Base-by-base conservation (phyloP, 2,329 filamentous ascomycete genomes). In the Colletotrichum echinochloae region DNA sequence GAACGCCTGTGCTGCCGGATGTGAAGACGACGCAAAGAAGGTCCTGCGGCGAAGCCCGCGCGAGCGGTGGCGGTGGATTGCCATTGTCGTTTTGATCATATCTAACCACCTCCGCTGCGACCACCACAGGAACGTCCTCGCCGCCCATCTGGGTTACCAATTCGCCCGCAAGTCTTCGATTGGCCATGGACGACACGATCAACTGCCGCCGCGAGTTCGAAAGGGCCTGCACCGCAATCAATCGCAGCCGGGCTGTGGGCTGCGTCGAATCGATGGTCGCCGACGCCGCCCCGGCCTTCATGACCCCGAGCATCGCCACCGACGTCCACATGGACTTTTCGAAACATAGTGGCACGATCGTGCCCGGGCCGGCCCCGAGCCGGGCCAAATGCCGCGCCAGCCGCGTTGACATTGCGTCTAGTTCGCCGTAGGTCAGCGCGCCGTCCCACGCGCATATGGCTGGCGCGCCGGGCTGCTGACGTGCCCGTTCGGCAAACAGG, bases 1-100 rank as follows among this genome's bases (percentile, higher is more conserved):
- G 87, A 18, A 78, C 79, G 5, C 87, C 87, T 0, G 87, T 89
- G 33, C 83, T 88, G n/a, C 87, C 87, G 2, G 86, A 88, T 5
- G 87, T 89, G 75, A 88, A 89, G 72, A 87, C 83, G 71, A 86
- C 83, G 52, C 78, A 79, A 63, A 77, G 74, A n/a, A n/a, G n/a
- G n/a, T n/a, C n/a, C n/a, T n/a, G n/a, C 20, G 74, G 48, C 16
- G 74, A 61, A 1, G 49, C 8, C 12, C 46, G 60, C 18, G 5
- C 28, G 20, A 28, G 6, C 6, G 20, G 6, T 28, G 48, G 18
- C 8, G n/a, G 37, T 9, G 14, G 5, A 14, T n/a, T 1, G 35
- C 28, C 8, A 5, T n/a, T 1, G 37, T 30, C 35, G 26, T 14
- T 18, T 8, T 30, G 7, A 30, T 5, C 9, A 30, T 37, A 12